A percentile compares a stretch with the other conserved stretches of the same genome.
phyloP scores from a whole-genome alignment of 148 eudicot genomes.

The Camellia granthamiana region DNA sequence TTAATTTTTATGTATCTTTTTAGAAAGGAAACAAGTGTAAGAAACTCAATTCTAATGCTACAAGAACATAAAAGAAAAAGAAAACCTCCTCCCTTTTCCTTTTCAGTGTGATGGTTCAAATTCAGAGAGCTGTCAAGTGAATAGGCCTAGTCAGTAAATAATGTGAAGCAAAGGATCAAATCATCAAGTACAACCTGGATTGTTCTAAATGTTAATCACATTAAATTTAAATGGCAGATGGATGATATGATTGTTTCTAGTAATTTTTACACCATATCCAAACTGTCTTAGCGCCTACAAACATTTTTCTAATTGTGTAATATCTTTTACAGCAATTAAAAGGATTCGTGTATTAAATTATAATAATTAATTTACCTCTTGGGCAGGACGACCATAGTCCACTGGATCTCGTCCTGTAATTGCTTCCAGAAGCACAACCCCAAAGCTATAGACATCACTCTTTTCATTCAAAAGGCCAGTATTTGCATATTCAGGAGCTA shows the following conservation, averaged over 20 bases:
- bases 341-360: not conserved
- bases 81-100: too few species aligned
- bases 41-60: too few species aligned
- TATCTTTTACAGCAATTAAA: not conserved
- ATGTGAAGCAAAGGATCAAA: not conserved
- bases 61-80: too few species aligned
- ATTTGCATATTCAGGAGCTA: constrained; percentile 79
- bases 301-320: not conserved
- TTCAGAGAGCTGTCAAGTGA: too few species aligned
- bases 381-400: constrained; percentile 64
- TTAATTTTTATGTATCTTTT: too few species aligned
- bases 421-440: constrained; percentile 60
- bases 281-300: not conserved
- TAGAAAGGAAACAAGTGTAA: too few species aligned
- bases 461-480: constrained; percentile 74
- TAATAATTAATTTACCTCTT: constrained; percentile 41
- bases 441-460: constrained; percentile 79
- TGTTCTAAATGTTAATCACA: not conserved
- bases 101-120: too few species aligned
- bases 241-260: not conserved
- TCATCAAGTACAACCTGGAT: not conserved
- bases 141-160: not conserved
- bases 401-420: constrained; percentile 76
- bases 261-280: too few species aligned
- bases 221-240: not conserved